Evolutionary conservation across 2,329 filamentous ascomycete species (phyloP).

Genomic region (Trichoderma citrinoviride): DNA sequence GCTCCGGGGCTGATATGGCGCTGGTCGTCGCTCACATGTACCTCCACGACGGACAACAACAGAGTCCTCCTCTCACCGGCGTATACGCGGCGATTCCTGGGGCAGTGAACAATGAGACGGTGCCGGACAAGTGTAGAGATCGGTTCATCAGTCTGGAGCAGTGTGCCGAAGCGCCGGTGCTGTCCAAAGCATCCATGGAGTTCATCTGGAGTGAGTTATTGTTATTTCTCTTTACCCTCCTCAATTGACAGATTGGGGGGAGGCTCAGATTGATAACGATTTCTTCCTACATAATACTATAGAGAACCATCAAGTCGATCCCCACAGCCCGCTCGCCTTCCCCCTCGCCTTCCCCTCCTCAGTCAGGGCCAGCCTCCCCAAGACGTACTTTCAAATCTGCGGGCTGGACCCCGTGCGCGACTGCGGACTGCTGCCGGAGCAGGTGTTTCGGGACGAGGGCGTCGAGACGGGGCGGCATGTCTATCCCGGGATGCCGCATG

Average conservation of each 20-base stretch:
- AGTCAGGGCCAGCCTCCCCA: conserved; percentile 31
- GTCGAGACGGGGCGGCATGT: conserved; percentile 31
- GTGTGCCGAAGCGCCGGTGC: conserved; percentile 28
- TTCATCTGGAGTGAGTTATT: conserved; percentile 31
- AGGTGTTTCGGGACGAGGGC: conserved; percentile 31
- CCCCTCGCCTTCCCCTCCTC: conserved; percentile 28
- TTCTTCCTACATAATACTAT: too few species aligned
- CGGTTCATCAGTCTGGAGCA: conserved; percentile 32
- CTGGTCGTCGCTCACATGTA: conserved; percentile 29
- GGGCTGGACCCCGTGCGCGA: conserved; percentile 34
- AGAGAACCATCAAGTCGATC: conserved; percentile 31
- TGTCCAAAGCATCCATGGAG: conserved; percentile 26
- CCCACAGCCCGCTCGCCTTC: conserved; percentile 28
- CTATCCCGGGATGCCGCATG: conserved; percentile 33
- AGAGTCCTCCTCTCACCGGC: conserved; percentile 30
- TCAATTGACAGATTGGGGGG: too few species aligned
- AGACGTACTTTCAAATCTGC: conserved; percentile 35
- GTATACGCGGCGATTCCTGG: conserved; percentile 29
- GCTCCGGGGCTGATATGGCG: conserved; percentile 33
- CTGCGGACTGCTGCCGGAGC: conserved; percentile 32
- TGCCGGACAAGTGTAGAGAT: conserved; percentile 32
- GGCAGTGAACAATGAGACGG: conserved; percentile 25
- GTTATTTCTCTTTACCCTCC: too few species aligned
- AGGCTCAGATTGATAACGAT: too few species aligned
- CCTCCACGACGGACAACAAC: conserved; percentile 20